These are phyloP conservation scores for Moesziomyces sp. DNA, from an alignment of 1,284 basidiomycete genomes.

Conservation along the genomic window DNA sequence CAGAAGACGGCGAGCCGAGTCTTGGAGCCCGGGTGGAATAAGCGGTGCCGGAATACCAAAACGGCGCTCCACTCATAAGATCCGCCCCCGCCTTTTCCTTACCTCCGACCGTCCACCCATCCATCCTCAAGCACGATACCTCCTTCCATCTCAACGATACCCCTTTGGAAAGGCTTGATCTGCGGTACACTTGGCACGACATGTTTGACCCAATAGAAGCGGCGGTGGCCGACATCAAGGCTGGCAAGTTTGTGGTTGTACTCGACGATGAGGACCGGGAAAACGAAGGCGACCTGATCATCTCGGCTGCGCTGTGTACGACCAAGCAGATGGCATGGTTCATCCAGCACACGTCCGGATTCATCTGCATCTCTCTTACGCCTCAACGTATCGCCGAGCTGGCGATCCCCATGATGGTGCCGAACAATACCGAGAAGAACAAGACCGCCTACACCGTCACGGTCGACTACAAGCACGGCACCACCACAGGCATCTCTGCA, in stretches of 20 bases:
- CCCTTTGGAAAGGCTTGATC: too few relatives aligned
- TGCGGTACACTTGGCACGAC: background rate
- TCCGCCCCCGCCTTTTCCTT: too few relatives aligned
- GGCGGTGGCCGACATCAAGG: constrained; percentile 50
- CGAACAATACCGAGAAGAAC: constrained; percentile 88
- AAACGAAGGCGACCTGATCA: constrained; percentile 67
- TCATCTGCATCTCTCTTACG: constrained; percentile 89
- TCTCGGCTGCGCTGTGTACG: constrained; percentile 72
- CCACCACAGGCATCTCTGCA: constrained; percentile 95
- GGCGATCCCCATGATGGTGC: constrained; percentile 93
- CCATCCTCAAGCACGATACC: too few relatives aligned
- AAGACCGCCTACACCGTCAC: constrained; percentile 98
- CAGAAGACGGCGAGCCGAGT: constrained; percentile 2
- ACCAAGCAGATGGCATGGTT: constrained; percentile 99
- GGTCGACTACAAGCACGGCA: constrained; percentile 90
- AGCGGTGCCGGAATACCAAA: too few relatives aligned
- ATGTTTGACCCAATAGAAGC: constrained; percentile 61
- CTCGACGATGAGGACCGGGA: constrained; percentile 67
- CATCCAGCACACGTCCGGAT: constrained; percentile 87
- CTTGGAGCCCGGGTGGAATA: background rate
- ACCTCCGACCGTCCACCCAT: too few relatives aligned
- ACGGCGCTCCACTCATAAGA: background rate
- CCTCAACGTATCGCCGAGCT: constrained; percentile 80
- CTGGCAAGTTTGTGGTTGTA: constrained; percentile 64
- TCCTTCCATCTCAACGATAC: too few relatives aligned